Percentiles rank a stretch among this genome's conserved stretches.
Conservation (phyloP, 2,329 filamentous ascomycete genomes). For the Monosporascus sp. region DNA sequence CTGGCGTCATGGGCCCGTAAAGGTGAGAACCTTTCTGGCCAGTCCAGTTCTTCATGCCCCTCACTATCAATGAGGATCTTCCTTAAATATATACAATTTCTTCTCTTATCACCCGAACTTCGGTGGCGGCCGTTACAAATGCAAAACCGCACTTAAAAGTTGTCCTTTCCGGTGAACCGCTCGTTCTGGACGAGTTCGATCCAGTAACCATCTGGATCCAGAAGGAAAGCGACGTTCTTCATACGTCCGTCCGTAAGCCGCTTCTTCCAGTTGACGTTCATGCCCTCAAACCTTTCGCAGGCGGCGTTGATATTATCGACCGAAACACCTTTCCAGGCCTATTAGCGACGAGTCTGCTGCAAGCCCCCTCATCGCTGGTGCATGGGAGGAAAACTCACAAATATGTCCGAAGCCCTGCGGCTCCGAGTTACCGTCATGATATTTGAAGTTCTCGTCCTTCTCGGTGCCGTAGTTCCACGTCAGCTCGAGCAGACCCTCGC, state of each 20-base stretch:
- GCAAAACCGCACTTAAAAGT: constrained; percentile 35
- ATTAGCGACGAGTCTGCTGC: neutral
- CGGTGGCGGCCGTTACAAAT: neutral
- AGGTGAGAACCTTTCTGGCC: too few species aligned
- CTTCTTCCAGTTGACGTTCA: constrained; percentile 91
- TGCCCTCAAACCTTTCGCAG: constrained; percentile 77
- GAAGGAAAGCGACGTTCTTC: constrained; percentile 88
- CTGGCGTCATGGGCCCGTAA: too few species aligned
- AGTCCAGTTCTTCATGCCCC: neutral
- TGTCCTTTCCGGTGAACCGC: constrained; percentile 49
- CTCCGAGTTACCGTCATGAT: constrained; percentile 87
- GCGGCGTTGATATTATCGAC: constrained; percentile 88
- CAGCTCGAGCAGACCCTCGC: constrained; percentile 83
- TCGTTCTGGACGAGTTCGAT: constrained; percentile 77
- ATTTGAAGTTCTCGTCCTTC: constrained; percentile 76
- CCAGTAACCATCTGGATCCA: constrained; percentile 88
- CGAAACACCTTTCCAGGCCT: constrained; percentile 53
- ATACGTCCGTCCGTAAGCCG: constrained; percentile 84
- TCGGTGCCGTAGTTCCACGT: constrained; percentile 84
- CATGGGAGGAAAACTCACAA: constrained; percentile 48
- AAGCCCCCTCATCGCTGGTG: neutral
- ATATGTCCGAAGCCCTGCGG: constrained; percentile 95
- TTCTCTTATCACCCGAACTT: neutral
- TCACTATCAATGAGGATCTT: too few species aligned
- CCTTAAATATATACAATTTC: too few species aligned